Conservation (phyloP, 176 grass and related monocot genomes). For the Puya raimondii region DNA sequence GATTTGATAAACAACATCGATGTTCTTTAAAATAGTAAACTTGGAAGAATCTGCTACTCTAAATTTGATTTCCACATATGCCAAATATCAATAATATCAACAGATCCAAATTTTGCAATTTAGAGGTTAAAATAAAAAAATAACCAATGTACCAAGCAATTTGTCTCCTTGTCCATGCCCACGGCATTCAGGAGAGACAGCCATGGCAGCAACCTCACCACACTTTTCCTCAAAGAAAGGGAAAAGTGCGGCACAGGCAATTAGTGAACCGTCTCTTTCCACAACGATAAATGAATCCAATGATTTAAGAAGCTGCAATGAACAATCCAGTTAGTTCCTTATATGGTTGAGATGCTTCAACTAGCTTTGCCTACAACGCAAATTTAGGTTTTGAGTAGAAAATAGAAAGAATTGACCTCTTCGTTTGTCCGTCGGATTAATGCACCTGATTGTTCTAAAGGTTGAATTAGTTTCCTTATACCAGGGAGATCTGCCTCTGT, state of each 20-base stretch:
- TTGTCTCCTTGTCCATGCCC: conserved; percentile 95
- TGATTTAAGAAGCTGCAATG: conserved; percentile 51
- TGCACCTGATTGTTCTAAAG: conserved; percentile 77
- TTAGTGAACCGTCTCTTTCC: conserved; percentile 87
- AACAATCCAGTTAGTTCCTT: conserved; percentile 15
- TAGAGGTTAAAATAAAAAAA: no score
- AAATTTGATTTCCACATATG: background rate
- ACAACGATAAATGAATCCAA: conserved; percentile 56
- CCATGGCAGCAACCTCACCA: conserved; percentile 89
- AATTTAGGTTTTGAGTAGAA: no score
- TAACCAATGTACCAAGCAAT: conserved; percentile 48
- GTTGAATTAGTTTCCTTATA: conserved; percentile 69
- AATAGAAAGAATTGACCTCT: conserved; percentile 36
- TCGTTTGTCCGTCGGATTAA: conserved; percentile 61
- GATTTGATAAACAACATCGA: background rate
- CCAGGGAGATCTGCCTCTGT: conserved; percentile 73
- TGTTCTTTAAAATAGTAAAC: background rate
- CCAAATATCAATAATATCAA: background rate
- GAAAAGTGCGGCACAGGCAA: conserved; percentile 82
- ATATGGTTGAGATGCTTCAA: background rate
- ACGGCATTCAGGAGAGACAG: conserved; percentile 90
- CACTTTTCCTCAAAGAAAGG: conserved; percentile 75
- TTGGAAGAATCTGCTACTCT: background rate
- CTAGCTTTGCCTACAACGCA: background rate
- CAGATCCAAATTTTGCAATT: no score